Base-by-base conservation (phyloP, 2,329 filamentous ascomycete genomes). In the Chalara sp. region DNA sequence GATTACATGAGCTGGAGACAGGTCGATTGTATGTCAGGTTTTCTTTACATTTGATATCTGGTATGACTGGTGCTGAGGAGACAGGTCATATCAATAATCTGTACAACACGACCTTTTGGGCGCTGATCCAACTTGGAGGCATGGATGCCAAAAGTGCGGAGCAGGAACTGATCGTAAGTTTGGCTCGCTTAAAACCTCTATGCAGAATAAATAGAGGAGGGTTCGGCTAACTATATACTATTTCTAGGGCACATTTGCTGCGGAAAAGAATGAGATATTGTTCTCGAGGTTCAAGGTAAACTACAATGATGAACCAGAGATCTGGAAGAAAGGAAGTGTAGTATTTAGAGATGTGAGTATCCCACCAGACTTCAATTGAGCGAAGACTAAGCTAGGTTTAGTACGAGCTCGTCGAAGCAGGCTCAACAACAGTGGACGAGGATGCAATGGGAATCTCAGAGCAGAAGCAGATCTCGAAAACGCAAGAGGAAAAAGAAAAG, bases 1-100 rank as follows among this genome's bases (percentile, higher is more conserved):
- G 93, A 99, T 71, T 99, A 99, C 68, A 82, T 99, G 76, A 91
- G 87, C 65, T 99, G 93, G 93, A 80, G 93, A 60, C 93, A 99
- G 69, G 93, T 88, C 42, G 93, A 99, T 67, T 97, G 93, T 93
- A 67, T 68, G 84, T 69, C 43, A 35, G 13, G 6, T 5, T 32
- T 7, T 28, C 32, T 32, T 10, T 2, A 13, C 28, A 28, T 3
- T 30, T 30, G 31, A 6, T 12, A 21, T 21, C 3, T 21, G 21
- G 21, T 21, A 21, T 21, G 21, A 11, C 3, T n/a, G 33, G 52
- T 60, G 32, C 62, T 35, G 33, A 12, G 30, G 39, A 10, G 35
- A 8, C 53, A 92, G 88, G 88, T 58, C 93, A 99, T 66, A 95
- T 99, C 61, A 99, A 99, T 68, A 99, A 99, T 63, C 79, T 99